Conservation (phyloP, 352 stramenopile genomes). For the Peronospora belbahrii region DNA sequence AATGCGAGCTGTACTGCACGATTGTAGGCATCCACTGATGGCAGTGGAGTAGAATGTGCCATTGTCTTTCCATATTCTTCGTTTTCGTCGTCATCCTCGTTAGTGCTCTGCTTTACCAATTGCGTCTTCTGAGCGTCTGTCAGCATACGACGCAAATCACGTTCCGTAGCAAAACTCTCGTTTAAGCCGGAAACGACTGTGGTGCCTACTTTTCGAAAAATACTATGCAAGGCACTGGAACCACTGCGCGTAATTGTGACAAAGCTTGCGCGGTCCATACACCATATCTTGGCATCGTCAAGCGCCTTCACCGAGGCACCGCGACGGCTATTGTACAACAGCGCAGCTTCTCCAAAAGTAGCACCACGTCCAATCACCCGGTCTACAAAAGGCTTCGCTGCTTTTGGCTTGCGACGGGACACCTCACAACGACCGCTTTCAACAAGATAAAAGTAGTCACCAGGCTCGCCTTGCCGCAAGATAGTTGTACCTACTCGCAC, state of each 20-base stretch:
- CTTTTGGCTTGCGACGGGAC: constrained; percentile 54
- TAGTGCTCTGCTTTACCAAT: constrained; percentile 26
- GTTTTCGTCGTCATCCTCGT: constrained; percentile 10
- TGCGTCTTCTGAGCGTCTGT: constrained; percentile 28
- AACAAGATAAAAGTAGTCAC: constrained; percentile 84
- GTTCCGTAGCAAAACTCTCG: constrained; percentile 56
- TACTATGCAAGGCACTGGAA: constrained; percentile 61
- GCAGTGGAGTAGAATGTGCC: constrained; percentile 10
- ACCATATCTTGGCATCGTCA: constrained; percentile 90
- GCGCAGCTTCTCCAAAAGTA: constrained; percentile 92
- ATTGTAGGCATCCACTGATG: constrained; percentile 27
- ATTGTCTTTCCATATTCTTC: background rate
- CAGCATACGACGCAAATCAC: constrained; percentile 55
- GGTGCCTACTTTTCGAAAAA: constrained; percentile 63
- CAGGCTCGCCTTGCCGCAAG: constrained; percentile 67
- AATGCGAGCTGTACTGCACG: constrained; percentile 55
- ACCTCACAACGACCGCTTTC: constrained; percentile 74
- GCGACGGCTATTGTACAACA: constrained; percentile 94
- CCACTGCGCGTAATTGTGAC: constrained; percentile 78
- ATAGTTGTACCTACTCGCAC: constrained; percentile 57
- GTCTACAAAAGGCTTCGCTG: constrained; percentile 47
- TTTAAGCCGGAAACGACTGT: constrained; percentile 26
- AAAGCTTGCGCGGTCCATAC: constrained; percentile 84
- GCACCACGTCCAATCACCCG: constrained; percentile 56
- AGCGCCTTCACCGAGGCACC: constrained; percentile 85